Evolutionary conservation across 2,329 filamentous ascomycete genomes (phyloP), one percentile per base, ranked within the genome.

Genomic region (Graphilbum sp.): DNA sequence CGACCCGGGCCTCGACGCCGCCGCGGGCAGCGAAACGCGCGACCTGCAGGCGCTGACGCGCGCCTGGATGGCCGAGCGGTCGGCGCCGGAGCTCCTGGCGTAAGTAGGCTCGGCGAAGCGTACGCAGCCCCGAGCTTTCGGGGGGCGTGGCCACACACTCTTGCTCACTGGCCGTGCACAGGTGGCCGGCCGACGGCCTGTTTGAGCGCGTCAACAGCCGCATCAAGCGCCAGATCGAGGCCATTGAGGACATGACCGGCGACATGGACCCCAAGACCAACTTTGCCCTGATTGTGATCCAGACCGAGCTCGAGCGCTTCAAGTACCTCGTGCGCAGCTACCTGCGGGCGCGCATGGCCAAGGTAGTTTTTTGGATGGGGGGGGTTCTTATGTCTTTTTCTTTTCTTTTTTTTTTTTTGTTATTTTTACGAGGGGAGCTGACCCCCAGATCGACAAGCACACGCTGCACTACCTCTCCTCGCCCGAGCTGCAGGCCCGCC

Each of bases 291-390:
- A 94, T 95, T 35, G 80, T 98, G 44, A 77, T 95, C 39, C 90
- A 98, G 63, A 96, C 92, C 7, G 90, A 98, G 61, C 72, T 98
- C 39, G 87, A 95, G 56, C 70, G 90, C 34, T 92, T 83, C 60
- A 94, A 94, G 61, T 98, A 86, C 52, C 67, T 98, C 18, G 72
- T 96, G 16, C 71, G 90, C 43, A 80, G 81, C 46, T 79, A 88
- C 46, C 59, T 98, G 40, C 71, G 92, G 38, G 77, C 82, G 10
- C 70, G 90, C n/a, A 76, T 96, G 41, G 75, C 82, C 38, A 96
- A 98, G 70, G 82, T 84, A n/a, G 61, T 13, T 34, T 18, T 12
- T 8, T 5, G n/a, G 5, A 16, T 16, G 12, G 11, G 9, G n/a
- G n/a, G n/a, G n/a, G n/a, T n/a, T n/a, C n/a, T n/a, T n/a, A n/a